These are phyloP conservation scores for Phanerodontia chrysosporium DNA, from an alignment of 768 basidiomycete species.

Conservation along the genomic window DNA sequence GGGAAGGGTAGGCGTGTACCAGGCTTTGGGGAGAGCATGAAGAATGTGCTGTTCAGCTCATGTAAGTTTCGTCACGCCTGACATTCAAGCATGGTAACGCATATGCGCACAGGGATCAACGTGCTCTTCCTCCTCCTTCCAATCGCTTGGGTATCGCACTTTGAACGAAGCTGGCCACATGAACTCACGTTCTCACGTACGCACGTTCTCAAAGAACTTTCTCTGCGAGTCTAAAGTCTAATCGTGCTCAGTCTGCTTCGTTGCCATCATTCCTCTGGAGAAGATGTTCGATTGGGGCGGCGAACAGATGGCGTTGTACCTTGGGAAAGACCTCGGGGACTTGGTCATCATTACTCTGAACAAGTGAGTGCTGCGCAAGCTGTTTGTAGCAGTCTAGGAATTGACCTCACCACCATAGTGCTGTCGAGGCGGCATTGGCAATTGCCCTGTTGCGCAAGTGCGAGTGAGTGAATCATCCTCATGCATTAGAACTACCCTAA, in stretches of 20 bases:
- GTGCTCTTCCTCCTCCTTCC: conserved; percentile 54
- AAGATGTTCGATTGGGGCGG: conserved; percentile 62
- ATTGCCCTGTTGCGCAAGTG: conserved; percentile 66
- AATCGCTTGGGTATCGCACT: conserved; percentile 58
- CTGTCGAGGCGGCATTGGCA: conserved; percentile 68
- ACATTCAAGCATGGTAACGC: neutral
- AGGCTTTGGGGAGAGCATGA: conserved; percentile 40
- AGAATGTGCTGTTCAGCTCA: conserved; percentile 45
- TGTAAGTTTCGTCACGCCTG: conserved; percentile 34
- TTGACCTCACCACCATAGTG: conserved; percentile 30
- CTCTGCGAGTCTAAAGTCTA: neutral
- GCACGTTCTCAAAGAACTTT: conserved; percentile 16
- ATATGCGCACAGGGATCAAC: conserved; percentile 34
- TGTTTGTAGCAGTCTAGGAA: neutral
- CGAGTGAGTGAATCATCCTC: conserved; percentile 44
- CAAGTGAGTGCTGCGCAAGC: conserved; percentile 41
- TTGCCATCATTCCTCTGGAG: conserved; percentile 57
- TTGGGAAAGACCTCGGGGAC: conserved; percentile 58
- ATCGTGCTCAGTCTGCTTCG: conserved; percentile 18
- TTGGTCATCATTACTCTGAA: conserved; percentile 60
- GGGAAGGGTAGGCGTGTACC: conserved; percentile 36
- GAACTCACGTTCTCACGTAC: conserved; percentile 42
- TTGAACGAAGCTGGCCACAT: conserved; percentile 31
- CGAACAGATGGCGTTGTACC: conserved; percentile 53
- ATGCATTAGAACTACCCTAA: neutral